These are phyloP conservation scores for Aciculosporium take DNA, from an alignment of 2,329 filamentous ascomycete species.

Conservation along the genomic window DNA sequence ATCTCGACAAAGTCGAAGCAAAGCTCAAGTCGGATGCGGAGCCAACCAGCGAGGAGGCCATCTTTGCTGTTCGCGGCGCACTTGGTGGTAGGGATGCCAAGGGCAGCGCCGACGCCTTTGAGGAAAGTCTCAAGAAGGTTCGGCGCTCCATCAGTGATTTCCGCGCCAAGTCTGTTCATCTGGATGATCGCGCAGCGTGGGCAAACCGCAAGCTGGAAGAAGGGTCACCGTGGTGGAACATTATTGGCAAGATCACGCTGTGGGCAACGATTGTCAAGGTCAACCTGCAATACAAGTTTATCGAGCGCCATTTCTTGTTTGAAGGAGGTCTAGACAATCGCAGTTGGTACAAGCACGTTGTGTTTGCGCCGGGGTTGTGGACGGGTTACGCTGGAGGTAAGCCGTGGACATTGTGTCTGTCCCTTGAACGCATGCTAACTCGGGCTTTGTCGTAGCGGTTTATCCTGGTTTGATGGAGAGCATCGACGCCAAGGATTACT, in stretches of 20 bases:
- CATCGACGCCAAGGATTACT: conserved; percentile 44
- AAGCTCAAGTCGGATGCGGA: conserved; percentile 26
- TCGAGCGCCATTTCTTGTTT: conserved; percentile 73
- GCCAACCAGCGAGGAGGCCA: conserved; percentile 14
- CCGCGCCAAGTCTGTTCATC: conserved; percentile 24
- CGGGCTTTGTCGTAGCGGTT: conserved; percentile 27
- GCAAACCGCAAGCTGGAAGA: conserved; percentile 28
- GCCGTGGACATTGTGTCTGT: conserved; percentile 12
- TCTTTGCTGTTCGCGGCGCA: conserved; percentile 17
- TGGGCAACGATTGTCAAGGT: conserved; percentile 47
- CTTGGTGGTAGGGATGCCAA: conserved; percentile 11
- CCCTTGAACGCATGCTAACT: conserved; percentile 7
- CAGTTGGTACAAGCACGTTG: conserved; percentile 86
- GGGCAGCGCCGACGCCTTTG: conserved; percentile 26
- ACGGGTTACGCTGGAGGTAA: conserved; percentile 73
- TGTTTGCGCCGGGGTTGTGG: conserved; percentile 85
- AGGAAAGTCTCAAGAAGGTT: conserved; percentile 23
- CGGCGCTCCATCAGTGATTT: conserved; percentile 24
- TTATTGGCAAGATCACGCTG: conserved; percentile 51
- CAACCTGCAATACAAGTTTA: conserved; percentile 69
- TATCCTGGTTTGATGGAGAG: conserved; percentile 50
- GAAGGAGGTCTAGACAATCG: conserved; percentile 62
- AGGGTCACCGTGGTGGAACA: conserved; percentile 66
- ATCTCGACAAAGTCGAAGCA: conserved; percentile 36
- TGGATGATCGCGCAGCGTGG: conserved; percentile 31